Percentiles rank a stretch among this genome's conserved stretches.
Conservation (phyloP, 2,329 filamentous ascomycete genomes). For the Septoria petroselini region DNA sequence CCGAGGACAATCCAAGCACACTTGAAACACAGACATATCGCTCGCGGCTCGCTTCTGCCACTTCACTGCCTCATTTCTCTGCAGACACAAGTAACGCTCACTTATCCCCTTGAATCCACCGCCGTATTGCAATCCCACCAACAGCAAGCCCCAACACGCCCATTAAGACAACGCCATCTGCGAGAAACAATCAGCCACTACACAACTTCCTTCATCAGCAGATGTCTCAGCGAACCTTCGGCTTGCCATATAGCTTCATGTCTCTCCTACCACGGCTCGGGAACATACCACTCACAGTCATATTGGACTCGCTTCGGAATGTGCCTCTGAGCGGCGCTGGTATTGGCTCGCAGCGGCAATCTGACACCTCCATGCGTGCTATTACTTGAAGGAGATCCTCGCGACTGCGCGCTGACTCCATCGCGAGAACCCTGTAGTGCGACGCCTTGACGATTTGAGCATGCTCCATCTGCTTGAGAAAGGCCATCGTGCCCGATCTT, state of each 20-base stretch:
- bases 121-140: neutral
- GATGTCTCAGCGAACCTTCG: neutral
- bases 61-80: too few relatives aligned
- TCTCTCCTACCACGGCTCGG: neutral
- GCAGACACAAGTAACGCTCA: neutral
- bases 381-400: too few relatives aligned
- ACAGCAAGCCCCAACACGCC: neutral
- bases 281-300: constrained; percentile 7
- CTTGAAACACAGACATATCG: too few relatives aligned
- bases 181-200: constrained; percentile 11
- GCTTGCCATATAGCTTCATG: neutral
- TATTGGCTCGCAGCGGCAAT: too few relatives aligned
- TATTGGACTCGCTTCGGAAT: neutral
- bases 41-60: too few relatives aligned
- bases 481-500: too few relatives aligned
- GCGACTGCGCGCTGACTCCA: too few relatives aligned
- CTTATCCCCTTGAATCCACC: neutral
- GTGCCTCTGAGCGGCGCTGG: neutral
- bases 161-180: constrained; percentile 5
- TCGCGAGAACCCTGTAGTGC: too few relatives aligned
- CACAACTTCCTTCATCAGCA: neutral
- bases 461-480: too few relatives aligned
- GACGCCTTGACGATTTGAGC: too few relatives aligned
- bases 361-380: too few relatives aligned
- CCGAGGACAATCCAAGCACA: too few relatives aligned